A percentile compares a stretch with the other conserved stretches of the same genome.
These are phyloP conservation scores for Crotalaria pallida DNA, from an alignment of 306 rosid genomes.

Conservation along the genomic window DNA sequence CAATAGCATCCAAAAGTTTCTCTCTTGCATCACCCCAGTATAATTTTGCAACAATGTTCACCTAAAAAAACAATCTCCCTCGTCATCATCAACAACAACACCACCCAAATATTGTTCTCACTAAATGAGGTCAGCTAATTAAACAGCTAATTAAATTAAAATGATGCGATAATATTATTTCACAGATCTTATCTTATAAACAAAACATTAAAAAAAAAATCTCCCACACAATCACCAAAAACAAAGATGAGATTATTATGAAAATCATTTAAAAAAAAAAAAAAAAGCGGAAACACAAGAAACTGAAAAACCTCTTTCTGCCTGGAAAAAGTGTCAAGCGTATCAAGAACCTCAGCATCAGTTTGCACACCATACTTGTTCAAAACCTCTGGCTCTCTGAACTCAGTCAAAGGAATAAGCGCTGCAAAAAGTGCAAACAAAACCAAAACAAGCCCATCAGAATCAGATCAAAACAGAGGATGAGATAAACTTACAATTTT, in stretches of 20 bases:
- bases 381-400: slow-evolving; percentile 47
- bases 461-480: not conserved
- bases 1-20: slow-evolving; percentile 67
- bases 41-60: slow-evolving; percentile 50
- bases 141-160: no score
- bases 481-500: no score
- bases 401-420: slow-evolving; percentile 66
- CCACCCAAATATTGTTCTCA: no score
- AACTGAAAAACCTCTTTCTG: slow-evolving; percentile 58
- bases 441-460: not conserved
- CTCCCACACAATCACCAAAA: not conserved
- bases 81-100: no score
- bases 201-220: not conserved
- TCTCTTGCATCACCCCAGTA: slow-evolving; percentile 97
- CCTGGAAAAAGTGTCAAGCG: slow-evolving; percentile 57
- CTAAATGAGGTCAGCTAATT: no score
- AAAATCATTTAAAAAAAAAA: no score
- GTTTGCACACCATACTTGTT: slow-evolving; percentile 40
- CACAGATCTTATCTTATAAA: no score
- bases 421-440: slow-evolving; percentile 42
- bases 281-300: not conserved
- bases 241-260: not conserved
- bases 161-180: no score
- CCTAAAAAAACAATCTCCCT: slow-evolving; percentile 25
- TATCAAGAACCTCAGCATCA: slow-evolving; percentile 72